Percentiles rank a stretch among this genome's conserved stretches.
Evolutionary conservation across 2,329 filamentous ascomycete genomes (phyloP).

Genomic region (Ascomycota sp.): DNA sequence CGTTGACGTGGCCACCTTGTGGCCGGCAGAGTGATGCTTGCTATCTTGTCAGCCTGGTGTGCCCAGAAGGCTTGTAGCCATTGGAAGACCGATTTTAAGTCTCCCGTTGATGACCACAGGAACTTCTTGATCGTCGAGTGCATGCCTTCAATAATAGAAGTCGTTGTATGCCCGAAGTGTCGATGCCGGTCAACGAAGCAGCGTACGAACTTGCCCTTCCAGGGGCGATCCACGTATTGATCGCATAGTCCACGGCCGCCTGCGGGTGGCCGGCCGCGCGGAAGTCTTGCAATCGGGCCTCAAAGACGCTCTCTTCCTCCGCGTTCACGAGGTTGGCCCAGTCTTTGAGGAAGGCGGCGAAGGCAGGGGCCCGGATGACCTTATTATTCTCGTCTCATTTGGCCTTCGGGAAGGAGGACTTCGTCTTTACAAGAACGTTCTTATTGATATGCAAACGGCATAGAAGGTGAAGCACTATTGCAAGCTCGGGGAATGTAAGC

Average conservation of each 20-base stretch:
- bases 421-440: neutral
- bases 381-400: neutral
- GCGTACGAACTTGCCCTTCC: neutral
- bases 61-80: neutral
- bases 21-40: neutral
- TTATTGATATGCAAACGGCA: neutral
- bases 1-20: neutral
- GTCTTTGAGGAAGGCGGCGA: neutral
- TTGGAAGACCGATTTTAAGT: no score
- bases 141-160: neutral
- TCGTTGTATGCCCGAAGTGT: neutral
- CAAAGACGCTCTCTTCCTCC: neutral
- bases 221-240: neutral
- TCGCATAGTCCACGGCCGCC: neutral
- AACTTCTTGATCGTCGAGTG: neutral
- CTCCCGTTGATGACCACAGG: neutral
- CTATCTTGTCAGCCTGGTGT: neutral
- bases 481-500: neutral
- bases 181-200: neutral
- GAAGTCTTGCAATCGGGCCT: neutral
- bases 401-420: neutral
- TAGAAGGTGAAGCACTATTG: neutral
- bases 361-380: neutral
- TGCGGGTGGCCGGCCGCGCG: neutral
- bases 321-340: neutral